Percentiles rank a stretch among this genome's conserved stretches.
Conservation (phyloP, 2,329 filamentous ascomycete genomes). For the Colletotrichum camelliae region DNA sequence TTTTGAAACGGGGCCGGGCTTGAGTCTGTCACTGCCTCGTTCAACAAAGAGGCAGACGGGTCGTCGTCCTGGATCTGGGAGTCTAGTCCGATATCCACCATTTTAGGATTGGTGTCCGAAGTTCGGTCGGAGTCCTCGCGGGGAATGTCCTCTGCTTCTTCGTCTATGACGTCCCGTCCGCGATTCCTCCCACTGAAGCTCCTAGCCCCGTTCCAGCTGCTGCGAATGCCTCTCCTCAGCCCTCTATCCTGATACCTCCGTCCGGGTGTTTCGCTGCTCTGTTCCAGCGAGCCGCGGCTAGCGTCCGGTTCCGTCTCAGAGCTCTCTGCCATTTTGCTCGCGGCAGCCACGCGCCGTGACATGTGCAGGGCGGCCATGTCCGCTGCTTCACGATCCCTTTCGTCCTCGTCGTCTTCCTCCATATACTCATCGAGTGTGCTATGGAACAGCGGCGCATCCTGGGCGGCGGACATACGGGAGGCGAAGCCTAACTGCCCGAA, state of each 20-base stretch:
- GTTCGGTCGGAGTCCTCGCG: slow-evolving; percentile 36
- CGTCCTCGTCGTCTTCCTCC: slow-evolving; percentile 91
- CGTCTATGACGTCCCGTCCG: slow-evolving; percentile 38
- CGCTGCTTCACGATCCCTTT: slow-evolving; percentile 89
- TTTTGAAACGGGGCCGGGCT: slow-evolving; percentile 68
- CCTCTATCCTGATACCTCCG: slow-evolving; percentile 51
- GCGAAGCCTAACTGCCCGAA: slow-evolving; percentile 77
- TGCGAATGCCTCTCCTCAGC: slow-evolving; percentile 60
- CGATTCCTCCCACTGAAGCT: slow-evolving; percentile 34
- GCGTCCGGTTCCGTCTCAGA: slow-evolving; percentile 79
- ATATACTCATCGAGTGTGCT: slow-evolving; percentile 89
- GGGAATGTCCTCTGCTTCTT: slow-evolving; percentile 48
- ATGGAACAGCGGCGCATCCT: slow-evolving; percentile 92
- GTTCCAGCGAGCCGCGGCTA: slow-evolving; percentile 61
- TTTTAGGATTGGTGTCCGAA: slow-evolving; percentile 49
- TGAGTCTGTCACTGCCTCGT: slow-evolving; percentile 56
- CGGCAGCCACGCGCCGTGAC: slow-evolving; percentile 86
- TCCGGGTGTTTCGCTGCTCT: slow-evolving; percentile 55
- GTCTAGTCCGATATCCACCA: slow-evolving; percentile 89
- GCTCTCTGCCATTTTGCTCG: slow-evolving; percentile 83
- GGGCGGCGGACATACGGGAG: slow-evolving; percentile 72
- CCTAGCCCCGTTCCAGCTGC: slow-evolving; percentile 67
- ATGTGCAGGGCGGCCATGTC: slow-evolving; percentile 91
- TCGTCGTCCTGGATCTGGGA: slow-evolving; percentile 65
- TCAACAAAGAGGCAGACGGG: slow-evolving; percentile 64